A percentile compares a stretch with the other conserved stretches of the same genome.
phyloP scores from a whole-genome alignment of 345 rosid species.

The Clausena lansium region DNA sequence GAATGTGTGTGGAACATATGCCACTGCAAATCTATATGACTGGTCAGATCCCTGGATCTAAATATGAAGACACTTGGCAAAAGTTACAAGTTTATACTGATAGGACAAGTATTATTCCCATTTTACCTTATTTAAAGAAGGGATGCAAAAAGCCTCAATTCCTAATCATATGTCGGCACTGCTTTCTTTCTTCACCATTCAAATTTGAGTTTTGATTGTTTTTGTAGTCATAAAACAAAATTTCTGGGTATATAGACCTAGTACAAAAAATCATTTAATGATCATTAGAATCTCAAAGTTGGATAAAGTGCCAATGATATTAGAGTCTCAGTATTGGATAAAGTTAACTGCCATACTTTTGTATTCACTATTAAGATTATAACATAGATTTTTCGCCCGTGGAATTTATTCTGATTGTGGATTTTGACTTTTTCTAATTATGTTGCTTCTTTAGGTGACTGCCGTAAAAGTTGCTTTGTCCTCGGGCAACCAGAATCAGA shows the following conservation, averaged over 20 bases:
- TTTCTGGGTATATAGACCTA: not conserved
- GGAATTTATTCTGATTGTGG: not conserved
- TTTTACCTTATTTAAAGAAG: not conserved
- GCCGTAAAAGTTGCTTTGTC: conserved; percentile 82
- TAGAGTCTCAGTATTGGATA: not conserved
- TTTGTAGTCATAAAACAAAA: not conserved
- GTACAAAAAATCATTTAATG: not conserved
- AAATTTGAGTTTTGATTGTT: not conserved
- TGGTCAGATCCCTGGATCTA: not conserved
- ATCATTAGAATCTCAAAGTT: too few relatives aligned
- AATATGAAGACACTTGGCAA: not conserved
- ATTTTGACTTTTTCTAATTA: not conserved
- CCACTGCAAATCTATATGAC: not conserved
- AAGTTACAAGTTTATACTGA: not conserved
- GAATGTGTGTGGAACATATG: conserved; percentile 4
- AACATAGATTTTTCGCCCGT: not conserved
- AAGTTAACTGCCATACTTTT: not conserved
- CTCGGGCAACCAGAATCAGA: conserved; percentile 56
- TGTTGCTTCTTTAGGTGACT: conserved; percentile 59
- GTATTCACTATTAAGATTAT: not conserved
- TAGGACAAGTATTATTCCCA: not conserved
- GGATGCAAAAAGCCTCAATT: not conserved
- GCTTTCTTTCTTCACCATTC: not conserved
- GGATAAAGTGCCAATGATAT: too few relatives aligned
- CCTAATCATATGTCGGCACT: not conserved